phyloP scores from a whole-genome alignment of 441 rosid genomes.

The Pelargonium citronellum region DNA sequence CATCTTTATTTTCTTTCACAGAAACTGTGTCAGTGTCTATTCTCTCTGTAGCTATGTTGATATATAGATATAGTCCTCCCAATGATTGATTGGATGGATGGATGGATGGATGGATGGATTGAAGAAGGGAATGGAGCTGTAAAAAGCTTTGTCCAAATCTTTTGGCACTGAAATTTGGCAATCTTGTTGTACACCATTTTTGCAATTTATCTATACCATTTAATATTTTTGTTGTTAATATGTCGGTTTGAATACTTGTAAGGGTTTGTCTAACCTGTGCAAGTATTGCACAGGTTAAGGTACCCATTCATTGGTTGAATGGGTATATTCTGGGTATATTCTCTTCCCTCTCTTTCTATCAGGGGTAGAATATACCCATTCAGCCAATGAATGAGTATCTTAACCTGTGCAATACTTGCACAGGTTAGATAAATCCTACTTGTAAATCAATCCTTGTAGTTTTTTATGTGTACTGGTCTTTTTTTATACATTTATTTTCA shows the following conservation, averaged over 20 bases:
- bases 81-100: constrained; percentile 9
- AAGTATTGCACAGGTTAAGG: too few species aligned
- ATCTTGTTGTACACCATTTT: constrained; percentile 4
- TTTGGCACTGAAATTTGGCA: constrained; percentile 10
- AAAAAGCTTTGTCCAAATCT: constrained; percentile 6
- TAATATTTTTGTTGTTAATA: not conserved
- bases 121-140: not conserved
- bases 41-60: not conserved
- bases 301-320: too few species aligned
- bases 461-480: too few species aligned
- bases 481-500: too few species aligned
- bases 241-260: not conserved
- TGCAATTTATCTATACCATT: not conserved
- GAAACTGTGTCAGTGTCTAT: constrained; percentile 9
- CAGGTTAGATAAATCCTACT: too few species aligned
- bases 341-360: too few species aligned
- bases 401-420: too few species aligned
- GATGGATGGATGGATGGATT: not conserved
- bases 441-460: too few species aligned
- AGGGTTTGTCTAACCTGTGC: too few species aligned
- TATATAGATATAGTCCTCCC: not conserved
- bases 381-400: too few species aligned
- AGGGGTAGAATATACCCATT: too few species aligned
- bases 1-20: not conserved
- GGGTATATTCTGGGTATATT: too few species aligned